A percentile compares a stretch with the other conserved stretches of the same genome.
These are phyloP conservation scores for Spergularia marina DNA, from an alignment of 148 eudicot species.

Conservation along the genomic window DNA sequence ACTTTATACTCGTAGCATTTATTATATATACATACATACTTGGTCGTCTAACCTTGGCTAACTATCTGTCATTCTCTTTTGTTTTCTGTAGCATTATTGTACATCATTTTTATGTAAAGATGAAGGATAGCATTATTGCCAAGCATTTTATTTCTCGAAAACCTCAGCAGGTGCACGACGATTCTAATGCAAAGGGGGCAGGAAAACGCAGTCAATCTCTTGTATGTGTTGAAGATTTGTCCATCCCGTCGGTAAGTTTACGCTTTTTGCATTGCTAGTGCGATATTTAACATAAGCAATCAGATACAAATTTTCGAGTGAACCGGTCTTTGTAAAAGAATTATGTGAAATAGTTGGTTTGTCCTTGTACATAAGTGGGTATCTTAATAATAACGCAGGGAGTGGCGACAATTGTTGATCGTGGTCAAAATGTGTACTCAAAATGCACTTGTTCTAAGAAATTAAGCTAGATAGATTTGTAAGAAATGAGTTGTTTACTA, in stretches of 20 bases:
- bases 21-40: background rate
- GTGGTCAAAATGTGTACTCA: too few species aligned
- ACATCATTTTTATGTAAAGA: background rate
- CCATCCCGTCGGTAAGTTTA: conserved; percentile 46
- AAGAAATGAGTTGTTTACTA: background rate
- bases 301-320: too few species aligned
- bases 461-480: background rate
- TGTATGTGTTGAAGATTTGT: conserved; percentile 36
- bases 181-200: conserved; percentile 3
- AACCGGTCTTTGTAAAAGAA: too few species aligned
- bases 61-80: background rate
- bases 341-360: too few species aligned
- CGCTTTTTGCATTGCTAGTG: too few species aligned
- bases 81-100: background rate
- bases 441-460: background rate
- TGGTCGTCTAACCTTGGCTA: too few species aligned
- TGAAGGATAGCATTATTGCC: conserved; percentile 7
- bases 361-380: too few species aligned
- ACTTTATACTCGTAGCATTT: conserved; percentile 2
- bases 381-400: too few species aligned
- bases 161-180: conserved; percentile 8
- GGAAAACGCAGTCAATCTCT: conserved; percentile 30
- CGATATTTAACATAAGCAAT: too few species aligned
- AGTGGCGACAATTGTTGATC: too few species aligned
- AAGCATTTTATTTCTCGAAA: conserved; percentile 9